phyloP scores from a whole-genome alignment of 345 rosid genomes.

The Orychophragmus violaceus region DNA sequence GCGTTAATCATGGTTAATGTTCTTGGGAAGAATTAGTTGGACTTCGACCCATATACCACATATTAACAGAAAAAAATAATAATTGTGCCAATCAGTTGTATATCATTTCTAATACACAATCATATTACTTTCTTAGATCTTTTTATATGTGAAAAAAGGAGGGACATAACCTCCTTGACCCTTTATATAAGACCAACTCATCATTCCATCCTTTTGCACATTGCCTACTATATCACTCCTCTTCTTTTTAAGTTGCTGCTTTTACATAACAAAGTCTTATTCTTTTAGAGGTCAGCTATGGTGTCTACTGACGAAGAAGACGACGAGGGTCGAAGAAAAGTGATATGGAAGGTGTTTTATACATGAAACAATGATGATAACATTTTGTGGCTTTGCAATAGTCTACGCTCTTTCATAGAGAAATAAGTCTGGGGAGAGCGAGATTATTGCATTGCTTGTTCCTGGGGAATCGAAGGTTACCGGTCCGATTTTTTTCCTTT shows the following conservation, averaged over 20 bases:
- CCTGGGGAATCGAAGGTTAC: conserved; percentile 35
- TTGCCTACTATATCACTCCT: conserved; percentile 1
- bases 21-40: no score
- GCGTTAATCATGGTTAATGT: no score
- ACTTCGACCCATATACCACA: no score
- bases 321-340: neutral
- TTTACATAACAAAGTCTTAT: conserved; percentile 3
- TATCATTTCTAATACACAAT: conserved; percentile 20
- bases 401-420: conserved; percentile 32
- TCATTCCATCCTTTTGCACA: conserved; percentile 28
- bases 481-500: conserved; percentile 36
- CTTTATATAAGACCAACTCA: conserved; percentile 32
- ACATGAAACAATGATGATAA: conserved; percentile 3
- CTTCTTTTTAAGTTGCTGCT: conserved; percentile 4
- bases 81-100: conserved; percentile 23
- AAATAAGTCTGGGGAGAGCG: conserved; percentile 30
- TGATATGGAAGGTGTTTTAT: neutral
- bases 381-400: conserved; percentile 23
- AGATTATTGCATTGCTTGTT: conserved; percentile 31
- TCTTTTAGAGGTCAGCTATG: conserved; percentile 15
- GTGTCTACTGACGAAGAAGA: conserved; percentile 19
- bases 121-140: conserved; percentile 15
- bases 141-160: neutral
- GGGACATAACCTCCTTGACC: conserved; percentile 25
- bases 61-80: no score